Base-by-base conservation (phyloP, 345 rosid genomes). In the Eucalyptus polyanthemos region DNA sequence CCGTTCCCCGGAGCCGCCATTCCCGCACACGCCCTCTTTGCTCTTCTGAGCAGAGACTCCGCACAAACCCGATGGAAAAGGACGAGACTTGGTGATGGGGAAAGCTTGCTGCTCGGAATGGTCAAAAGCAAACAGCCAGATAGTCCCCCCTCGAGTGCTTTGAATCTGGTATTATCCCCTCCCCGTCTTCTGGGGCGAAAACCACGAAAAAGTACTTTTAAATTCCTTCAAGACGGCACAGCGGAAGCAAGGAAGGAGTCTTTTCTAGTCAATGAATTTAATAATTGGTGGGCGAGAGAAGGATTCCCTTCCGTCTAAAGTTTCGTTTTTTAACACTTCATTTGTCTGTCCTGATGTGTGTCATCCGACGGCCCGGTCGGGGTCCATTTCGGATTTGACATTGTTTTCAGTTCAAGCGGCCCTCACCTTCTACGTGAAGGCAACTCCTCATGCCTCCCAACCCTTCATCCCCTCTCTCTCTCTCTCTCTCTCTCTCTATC, bases 1-100 rank as follows among this genome's bases (percentile, higher is more conserved):
- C 91, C 88, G 88, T 86, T 88, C 62, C 91, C 93, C 89, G 89
- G 86, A 89, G 90, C 92, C 62, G 93, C 89, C 93, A 91, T 92
- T 80, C 62, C 76, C 53, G 13, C 42, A 31, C 67, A 17, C 65
- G 7, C 54, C 54, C 29, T 65, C 83, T 40, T 40, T 22, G 69
- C 69, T 29, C 22, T 40, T 6, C 27, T 11, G 9, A 21, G 29
- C 47, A 40, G 29, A 40, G 47, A 6, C 29, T 11, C 85, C 14
- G 24, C 44, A 34, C 44, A 22, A 76, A 40, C 22, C 85, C 13
- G 85, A 76, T 12, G 8, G 42, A 76, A 40, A 76, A 76, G 13
- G 85, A 76, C 12, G 47, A 40, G 85, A 40, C 27, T 76, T 40
- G 47, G 4, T 2, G 85, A 40, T 22, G 85, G 47, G 83, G 85